Evolutionary conservation across 1,284 basidiomycete genomes (phyloP).

Genomic region (Volvariella volvacea): DNA sequence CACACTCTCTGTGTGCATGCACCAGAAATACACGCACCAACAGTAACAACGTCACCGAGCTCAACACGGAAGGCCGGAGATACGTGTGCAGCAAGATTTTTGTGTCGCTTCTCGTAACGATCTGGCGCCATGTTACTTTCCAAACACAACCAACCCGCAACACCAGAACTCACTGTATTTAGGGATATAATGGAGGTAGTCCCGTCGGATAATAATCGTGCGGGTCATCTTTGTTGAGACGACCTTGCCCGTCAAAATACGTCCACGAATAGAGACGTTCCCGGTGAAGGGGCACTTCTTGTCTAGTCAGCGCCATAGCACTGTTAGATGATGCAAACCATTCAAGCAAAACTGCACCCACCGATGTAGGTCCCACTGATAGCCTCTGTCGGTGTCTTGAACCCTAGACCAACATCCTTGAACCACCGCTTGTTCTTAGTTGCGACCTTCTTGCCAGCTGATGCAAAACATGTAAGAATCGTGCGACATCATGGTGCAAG

Average conservation of each 20-base stretch:
- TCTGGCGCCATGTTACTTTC: slow-evolving; percentile 33
- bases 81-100: slow-evolving; percentile 96
- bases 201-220: slow-evolving; percentile 96
- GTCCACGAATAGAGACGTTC: slow-evolving; percentile 95
- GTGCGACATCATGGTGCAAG: no score
- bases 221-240: slow-evolving; percentile 99
- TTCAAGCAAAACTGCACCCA: slow-evolving; percentile 25
- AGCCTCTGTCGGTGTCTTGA: slow-evolving; percentile 95
- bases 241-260: slow-evolving; percentile 96
- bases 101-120: slow-evolving; percentile 97
- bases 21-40: slow-evolving; percentile 55
- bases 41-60: slow-evolving; percentile 89
- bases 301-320: slow-evolving; percentile 50
- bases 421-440: slow-evolving; percentile 98
- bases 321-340: neutral
- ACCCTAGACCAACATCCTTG: slow-evolving; percentile 96
- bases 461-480: neutral
- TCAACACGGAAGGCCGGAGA: slow-evolving; percentile 99
- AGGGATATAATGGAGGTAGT: slow-evolving; percentile 98
- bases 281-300: slow-evolving; percentile 99
- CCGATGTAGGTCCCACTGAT: slow-evolving; percentile 97
- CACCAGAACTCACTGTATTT: slow-evolving; percentile 89
- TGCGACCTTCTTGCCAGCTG: slow-evolving; percentile 83
- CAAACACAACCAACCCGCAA: neutral
- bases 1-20: neutral